Conservation (phyloP, 805 yeast species). For the Kazachstania kunashirensis region DNA sequence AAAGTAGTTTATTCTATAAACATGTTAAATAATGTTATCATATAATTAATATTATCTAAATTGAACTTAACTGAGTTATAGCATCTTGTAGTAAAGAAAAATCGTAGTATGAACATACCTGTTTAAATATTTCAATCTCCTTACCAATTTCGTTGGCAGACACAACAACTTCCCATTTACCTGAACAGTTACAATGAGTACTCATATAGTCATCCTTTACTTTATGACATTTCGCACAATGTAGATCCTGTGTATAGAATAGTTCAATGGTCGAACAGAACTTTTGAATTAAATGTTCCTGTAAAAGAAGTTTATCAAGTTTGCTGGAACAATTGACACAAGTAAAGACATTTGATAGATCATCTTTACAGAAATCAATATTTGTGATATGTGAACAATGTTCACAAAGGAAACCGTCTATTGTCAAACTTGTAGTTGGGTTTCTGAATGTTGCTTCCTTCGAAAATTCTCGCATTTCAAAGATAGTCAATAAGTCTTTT, state of each 20-base stretch:
- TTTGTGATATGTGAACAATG: constrained; percentile 68
- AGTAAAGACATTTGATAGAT: constrained; percentile 38
- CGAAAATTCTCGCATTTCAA: constrained; percentile 81
- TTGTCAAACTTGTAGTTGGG: constrained; percentile 60
- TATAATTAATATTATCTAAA: too few species aligned
- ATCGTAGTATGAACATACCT: constrained; percentile 52
- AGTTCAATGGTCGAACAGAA: constrained; percentile 45
- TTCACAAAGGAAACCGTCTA: constrained; percentile 67
- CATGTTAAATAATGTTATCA: too few species aligned
- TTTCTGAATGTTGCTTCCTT: constrained; percentile 60
- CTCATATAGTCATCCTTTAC: constrained; percentile 62
- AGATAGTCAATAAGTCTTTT: constrained; percentile 57
- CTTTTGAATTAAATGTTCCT: constrained; percentile 67
- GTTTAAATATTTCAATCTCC: constrained; percentile 41
- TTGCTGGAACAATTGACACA: constrained; percentile 59
- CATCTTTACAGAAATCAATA: constrained; percentile 73
- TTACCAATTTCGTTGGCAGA: constrained; percentile 36
- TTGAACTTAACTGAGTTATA: constrained; percentile 5
- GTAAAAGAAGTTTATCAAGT: constrained; percentile 60
- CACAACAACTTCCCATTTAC: constrained; percentile 61
- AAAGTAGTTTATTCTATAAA: too few species aligned
- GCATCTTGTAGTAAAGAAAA: constrained; percentile 39
- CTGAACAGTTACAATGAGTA: constrained; percentile 78
- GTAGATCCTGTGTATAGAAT: constrained; percentile 70
- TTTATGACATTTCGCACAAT: constrained; percentile 66